phyloP scores from a whole-genome alignment of 169 alveolate genomes.

The Plasmodium coatneyi region DNA sequence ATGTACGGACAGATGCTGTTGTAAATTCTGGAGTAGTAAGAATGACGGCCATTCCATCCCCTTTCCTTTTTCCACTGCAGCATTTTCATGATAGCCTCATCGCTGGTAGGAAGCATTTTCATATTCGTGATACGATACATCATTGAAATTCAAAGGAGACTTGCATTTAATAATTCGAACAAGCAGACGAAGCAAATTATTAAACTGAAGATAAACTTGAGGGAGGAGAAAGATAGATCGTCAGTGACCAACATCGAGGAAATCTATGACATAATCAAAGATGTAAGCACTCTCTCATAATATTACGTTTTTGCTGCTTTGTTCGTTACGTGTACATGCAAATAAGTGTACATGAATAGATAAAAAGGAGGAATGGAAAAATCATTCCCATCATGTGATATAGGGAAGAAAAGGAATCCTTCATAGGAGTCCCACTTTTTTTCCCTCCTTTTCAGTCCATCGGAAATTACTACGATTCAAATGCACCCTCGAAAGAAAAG shows the following conservation, averaged over 20 bases:
- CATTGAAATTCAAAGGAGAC: constrained; percentile 69
- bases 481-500: not conserved
- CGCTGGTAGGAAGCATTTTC: constrained; percentile 63
- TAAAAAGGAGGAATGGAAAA: not conserved
- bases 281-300: constrained; percentile 23
- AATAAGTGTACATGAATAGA: not conserved
- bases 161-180: constrained; percentile 72
- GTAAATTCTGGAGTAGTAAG: not conserved
- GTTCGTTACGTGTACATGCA: not conserved
- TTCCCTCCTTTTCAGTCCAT: constrained; percentile 8
- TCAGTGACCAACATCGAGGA: constrained; percentile 71
- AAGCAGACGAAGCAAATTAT: constrained; percentile 69
- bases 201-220: constrained; percentile 29
- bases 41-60: not conserved
- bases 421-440: not conserved
- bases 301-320: not conserved
- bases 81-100: constrained; percentile 70
- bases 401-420: not conserved
- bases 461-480: not conserved
- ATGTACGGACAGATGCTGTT: not conserved
- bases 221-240: constrained; percentile 36
- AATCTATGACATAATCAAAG: constrained; percentile 44
- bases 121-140: constrained; percentile 61
- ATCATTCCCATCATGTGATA: not conserved
- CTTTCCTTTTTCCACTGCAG: constrained; percentile 16